Percentiles rank a stretch among this genome's conserved stretches.
phyloP scores from a whole-genome alignment of 176 grass and related monocot genomes.

The Aechmea fasciata region DNA sequence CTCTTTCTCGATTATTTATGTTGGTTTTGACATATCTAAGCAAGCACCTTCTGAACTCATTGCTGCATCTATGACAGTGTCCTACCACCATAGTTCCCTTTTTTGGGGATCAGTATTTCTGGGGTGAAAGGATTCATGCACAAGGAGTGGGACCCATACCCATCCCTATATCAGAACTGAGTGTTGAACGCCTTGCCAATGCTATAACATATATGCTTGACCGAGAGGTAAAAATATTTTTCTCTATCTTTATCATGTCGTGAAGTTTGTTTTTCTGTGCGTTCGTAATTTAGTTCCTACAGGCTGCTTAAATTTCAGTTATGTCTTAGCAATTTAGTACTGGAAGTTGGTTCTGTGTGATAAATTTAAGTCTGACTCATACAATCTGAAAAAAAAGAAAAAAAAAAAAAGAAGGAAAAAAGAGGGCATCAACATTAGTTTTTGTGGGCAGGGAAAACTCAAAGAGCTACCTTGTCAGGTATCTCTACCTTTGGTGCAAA shows the following conservation, averaged over 20 bases:
- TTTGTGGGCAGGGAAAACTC: too few relatives aligned
- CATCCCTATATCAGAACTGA: slow-evolving; percentile 77
- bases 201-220: slow-evolving; percentile 90
- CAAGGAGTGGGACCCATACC: slow-evolving; percentile 74
- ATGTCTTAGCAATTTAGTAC: too few relatives aligned
- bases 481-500: too few relatives aligned
- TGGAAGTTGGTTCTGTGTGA: too few relatives aligned
- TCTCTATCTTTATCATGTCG: background rate
- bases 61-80: slow-evolving; percentile 32
- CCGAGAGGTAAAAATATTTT: slow-evolving; percentile 45
- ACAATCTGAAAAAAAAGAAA: too few relatives aligned
- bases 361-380: too few relatives aligned
- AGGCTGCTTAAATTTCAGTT: background rate
- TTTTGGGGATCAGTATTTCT: slow-evolving; percentile 96
- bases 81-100: slow-evolving; percentile 83
- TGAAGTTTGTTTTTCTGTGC: slow-evolving; percentile 2
- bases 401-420: too few relatives aligned
- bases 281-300: too few relatives aligned
- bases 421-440: too few relatives aligned
- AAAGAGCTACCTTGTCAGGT: too few relatives aligned
- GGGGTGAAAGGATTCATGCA: slow-evolving; percentile 77
- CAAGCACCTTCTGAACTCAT: background rate
- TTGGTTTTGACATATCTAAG: background rate
- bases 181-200: slow-evolving; percentile 52
- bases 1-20: background rate